phyloP scores from a whole-genome alignment of 352 stramenopile species.

The Pythium volutum region DNA sequence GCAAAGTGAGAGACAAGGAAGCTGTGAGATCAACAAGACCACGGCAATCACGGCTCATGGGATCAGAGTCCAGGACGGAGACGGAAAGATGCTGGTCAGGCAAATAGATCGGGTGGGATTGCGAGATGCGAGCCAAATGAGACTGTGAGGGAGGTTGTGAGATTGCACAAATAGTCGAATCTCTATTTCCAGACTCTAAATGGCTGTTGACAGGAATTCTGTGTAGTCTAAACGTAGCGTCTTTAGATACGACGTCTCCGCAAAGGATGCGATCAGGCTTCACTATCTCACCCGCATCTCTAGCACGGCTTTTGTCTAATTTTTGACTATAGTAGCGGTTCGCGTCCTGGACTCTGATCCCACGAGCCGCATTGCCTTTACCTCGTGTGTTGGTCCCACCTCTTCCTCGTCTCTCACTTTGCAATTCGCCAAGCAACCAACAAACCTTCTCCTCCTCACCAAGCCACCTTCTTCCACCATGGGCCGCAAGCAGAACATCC shows the following conservation, averaged over 20 bases:
- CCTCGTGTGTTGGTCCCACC: background rate
- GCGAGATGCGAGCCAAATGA: too few species aligned
- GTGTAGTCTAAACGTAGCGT: too few species aligned
- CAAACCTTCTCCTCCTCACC: background rate
- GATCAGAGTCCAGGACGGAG: background rate
- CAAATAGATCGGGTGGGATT: too few species aligned
- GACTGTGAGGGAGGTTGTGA: too few species aligned
- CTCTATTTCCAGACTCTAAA: too few species aligned
- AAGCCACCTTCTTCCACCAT: too few species aligned
- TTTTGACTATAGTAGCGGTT: background rate
- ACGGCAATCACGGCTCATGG: background rate
- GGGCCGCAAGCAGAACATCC: conserved; percentile 5
- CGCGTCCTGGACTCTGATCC: background rate
- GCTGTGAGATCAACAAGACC: background rate
- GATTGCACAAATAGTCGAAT: too few species aligned
- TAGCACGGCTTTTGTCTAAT: background rate
- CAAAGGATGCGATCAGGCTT: background rate
- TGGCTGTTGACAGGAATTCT: too few species aligned
- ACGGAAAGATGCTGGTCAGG: too few species aligned
- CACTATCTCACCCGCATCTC: too few species aligned
- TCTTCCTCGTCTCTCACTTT: background rate
- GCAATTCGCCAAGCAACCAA: background rate
- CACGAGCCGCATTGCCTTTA: background rate
- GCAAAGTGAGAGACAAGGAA: background rate
- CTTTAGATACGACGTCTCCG: background rate